Conservation (phyloP, 306 rosid species). For the Luffa acutangula region DNA sequence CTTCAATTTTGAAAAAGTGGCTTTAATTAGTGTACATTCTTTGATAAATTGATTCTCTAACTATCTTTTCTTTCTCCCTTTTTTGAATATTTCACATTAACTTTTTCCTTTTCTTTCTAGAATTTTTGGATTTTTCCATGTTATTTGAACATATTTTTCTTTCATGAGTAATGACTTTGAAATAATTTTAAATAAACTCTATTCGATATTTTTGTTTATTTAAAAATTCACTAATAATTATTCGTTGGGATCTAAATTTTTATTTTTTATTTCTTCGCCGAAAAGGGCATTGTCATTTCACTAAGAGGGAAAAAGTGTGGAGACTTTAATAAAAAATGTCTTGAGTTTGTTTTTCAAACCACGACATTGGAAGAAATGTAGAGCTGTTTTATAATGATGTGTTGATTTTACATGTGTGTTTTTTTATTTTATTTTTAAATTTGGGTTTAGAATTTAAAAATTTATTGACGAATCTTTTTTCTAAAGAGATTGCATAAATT, state of each 20-base stretch:
- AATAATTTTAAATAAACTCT: neutral
- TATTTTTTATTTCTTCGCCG: neutral
- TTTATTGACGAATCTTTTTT: too few species aligned
- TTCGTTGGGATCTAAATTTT: neutral
- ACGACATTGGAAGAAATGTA: neutral
- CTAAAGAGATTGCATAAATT: too few species aligned
- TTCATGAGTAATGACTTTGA: neutral
- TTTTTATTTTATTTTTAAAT: too few species aligned
- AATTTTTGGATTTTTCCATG: neutral
- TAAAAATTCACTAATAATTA: neutral
- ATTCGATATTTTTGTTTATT: neutral
- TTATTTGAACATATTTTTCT: neutral
- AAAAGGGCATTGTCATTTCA: neutral
- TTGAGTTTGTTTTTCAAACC: neutral
- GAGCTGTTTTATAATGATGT: too few species aligned
- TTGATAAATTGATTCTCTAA: neutral
- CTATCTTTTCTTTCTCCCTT: neutral
- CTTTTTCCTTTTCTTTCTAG: too few species aligned
- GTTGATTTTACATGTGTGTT: too few species aligned
- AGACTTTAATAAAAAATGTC: neutral
- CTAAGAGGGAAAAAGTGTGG: neutral
- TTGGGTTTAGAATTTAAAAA: too few species aligned
- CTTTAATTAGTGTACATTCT: constrained; percentile 9
- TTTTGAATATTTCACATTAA: neutral
- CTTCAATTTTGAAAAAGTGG: neutral